Evolutionary conservation across 805 yeast genomes (phyloP), one percentile per base, ranked within the genome.

Genomic region (Sugiyamaella boreocaroliniensis): DNA sequence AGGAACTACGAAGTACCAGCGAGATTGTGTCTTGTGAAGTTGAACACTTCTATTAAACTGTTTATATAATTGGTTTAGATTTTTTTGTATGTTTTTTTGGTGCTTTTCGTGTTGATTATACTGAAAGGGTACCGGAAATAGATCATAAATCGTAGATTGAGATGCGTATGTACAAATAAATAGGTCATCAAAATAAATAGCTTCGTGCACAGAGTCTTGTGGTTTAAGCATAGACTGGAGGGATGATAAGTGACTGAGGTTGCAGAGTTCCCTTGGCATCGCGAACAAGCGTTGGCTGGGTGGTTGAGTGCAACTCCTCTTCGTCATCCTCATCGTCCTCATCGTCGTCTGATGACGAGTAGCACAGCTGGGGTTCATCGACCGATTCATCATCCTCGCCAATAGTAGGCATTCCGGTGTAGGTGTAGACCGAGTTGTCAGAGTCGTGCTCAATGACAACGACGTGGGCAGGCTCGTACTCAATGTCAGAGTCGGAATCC

Each of bases 401-500:
- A 32, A 32, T 32, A 32, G 10, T 32, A 32, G 37, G 37, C 37
- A 32, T 32, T 10, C 37, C 37, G 2, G 37, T 32, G 37, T 32
- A 32, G 37, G 37, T 32, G 11, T 32, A 32, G 37, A 32, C 37
- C 12, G 37, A 11, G 37, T 32, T 32, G 37, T 32, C 37, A 14
- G 3, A 2, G n/a, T 32, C 37, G 8, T 22, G 26, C 6, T 14
- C 37, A 32, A 32, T 14, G 37, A 32, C n/a, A 32, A 32, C 37
- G 37, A 32, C 11, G 11, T 9, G 37, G 8, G 29, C 50, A n/a
- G 41, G 48, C 43, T 55, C 56, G 26, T 34, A 45, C 19, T 34
- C 49, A 18, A 18, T 15, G 20, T 48, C 50, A 2, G 58, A 29
- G 63, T 73, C 76, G 42, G 72, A 63, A 26, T 74, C 65, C 26